Base-by-base conservation (phyloP, 768 basidiomycete species). In the Roridomyces roridus region DNA sequence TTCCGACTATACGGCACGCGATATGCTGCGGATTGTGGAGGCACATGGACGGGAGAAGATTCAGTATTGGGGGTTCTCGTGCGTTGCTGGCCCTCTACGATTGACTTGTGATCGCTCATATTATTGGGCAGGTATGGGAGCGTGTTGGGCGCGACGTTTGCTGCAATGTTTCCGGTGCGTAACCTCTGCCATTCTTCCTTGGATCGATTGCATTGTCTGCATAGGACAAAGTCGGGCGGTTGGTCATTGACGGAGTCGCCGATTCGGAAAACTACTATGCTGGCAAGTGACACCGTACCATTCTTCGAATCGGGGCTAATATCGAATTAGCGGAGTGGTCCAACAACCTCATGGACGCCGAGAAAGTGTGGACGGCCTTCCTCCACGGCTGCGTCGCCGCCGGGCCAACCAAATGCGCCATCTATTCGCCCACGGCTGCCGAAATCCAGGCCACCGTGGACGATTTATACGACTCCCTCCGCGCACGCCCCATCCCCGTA, bases 391-490 rank as follows among this genome's bases (percentile, higher is more conserved):
- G 79, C 50, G 67, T 69, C 31, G 64, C 68, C 0, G 78, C 75
- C 1, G 80, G 78, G 0, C 74, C 75, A 1, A 36, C 51, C 7
- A 44, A 35, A 5, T 80, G 79, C 56, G 44, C 74, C 5, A 77
- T 80, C 64, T 77, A 73, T 60, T 73, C 77, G 9, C 66, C 74
- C 0, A 71, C 70, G 1, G 64, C 78, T 0, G 62, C 63, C 0
- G 67, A 68, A 2, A 74, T 80, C 21, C 56, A 65, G 4, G 63
- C 63, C 9, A 80, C 78, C 36, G 63, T 79, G 5, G 74, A 74
- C 2, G 49, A 49, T 1, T 57, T 80, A 1, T 75, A 72, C 44
- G 66, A 69, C 2, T 50, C 65, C 18, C 51, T 80, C 2, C 66
- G 67, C 10, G 39, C 51, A 0, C 64, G 60, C 0, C 79, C n/a